Percentiles rank a stretch among this genome's conserved stretches.
Conservation (phyloP, 345 rosid species). For the Geranium brycei region DNA sequence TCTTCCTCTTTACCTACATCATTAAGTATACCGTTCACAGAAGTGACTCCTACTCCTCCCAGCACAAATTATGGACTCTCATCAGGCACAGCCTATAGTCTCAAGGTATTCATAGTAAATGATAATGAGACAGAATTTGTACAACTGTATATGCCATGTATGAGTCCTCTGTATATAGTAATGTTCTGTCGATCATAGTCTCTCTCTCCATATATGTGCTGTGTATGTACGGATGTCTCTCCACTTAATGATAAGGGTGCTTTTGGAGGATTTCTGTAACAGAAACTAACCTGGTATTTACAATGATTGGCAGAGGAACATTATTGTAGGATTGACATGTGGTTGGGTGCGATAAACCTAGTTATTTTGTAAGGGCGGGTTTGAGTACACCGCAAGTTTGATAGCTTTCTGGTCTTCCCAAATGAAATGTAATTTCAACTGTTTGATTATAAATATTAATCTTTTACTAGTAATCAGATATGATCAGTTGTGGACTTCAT, state of each 20-base stretch:
- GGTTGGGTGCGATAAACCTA: neutral
- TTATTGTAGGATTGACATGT: neutral
- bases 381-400: neutral
- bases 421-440: no score
- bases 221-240: neutral
- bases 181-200: no score
- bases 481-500: no score
- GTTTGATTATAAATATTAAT: no score
- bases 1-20: slow-evolving; percentile 41
- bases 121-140: neutral
- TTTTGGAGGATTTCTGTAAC: neutral
- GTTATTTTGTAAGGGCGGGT: neutral
- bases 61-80: slow-evolving; percentile 28
- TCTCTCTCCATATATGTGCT: no score
- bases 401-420: no score
- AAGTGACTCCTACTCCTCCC: slow-evolving; percentile 52
- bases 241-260: neutral
- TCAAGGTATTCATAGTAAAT: slow-evolving; percentile 45
- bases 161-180: neutral
- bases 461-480: no score
- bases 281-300: no score
- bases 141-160: neutral
- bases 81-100: slow-evolving; percentile 49
- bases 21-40: slow-evolving; percentile 30
- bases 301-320: no score